Conservation (phyloP, 345 rosid species). For the Lenwebbia sp. region DNA sequence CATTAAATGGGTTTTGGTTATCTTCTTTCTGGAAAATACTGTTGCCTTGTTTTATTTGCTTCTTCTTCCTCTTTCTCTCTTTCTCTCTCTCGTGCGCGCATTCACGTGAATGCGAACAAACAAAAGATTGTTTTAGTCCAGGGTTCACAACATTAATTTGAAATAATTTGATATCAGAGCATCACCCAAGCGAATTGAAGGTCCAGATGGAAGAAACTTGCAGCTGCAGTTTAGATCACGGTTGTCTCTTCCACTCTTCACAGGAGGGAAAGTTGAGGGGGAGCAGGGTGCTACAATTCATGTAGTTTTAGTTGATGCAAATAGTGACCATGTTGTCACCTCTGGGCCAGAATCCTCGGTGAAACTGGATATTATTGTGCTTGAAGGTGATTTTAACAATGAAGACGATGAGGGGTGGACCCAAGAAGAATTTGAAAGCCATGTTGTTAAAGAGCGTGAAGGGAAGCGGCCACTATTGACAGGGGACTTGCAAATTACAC, state of each 20-base stretch:
- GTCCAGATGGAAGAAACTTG: conserved; percentile 71
- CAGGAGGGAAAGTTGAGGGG: conserved; percentile 97
- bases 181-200: conserved; percentile 89
- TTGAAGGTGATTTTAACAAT: conserved; percentile 88
- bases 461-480: conserved; percentile 90
- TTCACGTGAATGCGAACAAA: background rate
- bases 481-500: conserved; percentile 80
- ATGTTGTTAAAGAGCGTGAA: conserved; percentile 88
- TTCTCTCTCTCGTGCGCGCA: fast-evolving
- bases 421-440: conserved; percentile 86
- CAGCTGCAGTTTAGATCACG: conserved; percentile 76
- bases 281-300: conserved; percentile 98
- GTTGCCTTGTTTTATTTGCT: background rate
- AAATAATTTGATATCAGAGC: conserved; percentile 24
- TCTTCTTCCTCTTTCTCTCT: background rate
- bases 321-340: conserved; percentile 59
- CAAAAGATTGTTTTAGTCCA: background rate
- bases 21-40: background rate
- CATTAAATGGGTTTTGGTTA: background rate
- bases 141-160: background rate
- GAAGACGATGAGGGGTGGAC: conserved; percentile 95
- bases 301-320: conserved; percentile 58
- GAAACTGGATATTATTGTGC: conserved; percentile 82
- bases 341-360: conserved; percentile 73
- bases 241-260: conserved; percentile 94